Percentiles rank a stretch among this genome's conserved stretches.
phyloP scores from a whole-genome alignment of 2,329 filamentous ascomycete genomes.

The Epicoccum sorghinum region DNA sequence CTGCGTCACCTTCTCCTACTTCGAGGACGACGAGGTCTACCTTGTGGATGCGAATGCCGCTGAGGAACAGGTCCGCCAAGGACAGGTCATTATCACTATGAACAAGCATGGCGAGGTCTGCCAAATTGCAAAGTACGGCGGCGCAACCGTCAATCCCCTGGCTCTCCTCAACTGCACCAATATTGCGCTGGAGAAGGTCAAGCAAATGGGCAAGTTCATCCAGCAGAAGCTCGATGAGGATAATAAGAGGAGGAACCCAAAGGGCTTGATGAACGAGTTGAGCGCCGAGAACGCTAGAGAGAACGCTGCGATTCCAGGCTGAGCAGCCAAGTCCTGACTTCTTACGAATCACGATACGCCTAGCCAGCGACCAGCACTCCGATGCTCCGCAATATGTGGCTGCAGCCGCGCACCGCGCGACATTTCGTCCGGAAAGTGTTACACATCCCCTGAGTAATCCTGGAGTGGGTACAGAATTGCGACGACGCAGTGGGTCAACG shows the following conservation, averaged over 20 bases:
- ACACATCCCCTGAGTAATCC: background rate
- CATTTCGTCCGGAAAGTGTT: slow-evolving; percentile 26
- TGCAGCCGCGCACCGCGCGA: slow-evolving; percentile 5
- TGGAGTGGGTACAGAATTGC: background rate
- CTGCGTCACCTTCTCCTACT: slow-evolving; percentile 89
- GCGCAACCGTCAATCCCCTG: slow-evolving; percentile 79
- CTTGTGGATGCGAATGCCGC: slow-evolving; percentile 74
- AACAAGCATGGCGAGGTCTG: slow-evolving; percentile 91
- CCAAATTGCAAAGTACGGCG: slow-evolving; percentile 89
- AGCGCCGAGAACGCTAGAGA: slow-evolving; percentile 84
- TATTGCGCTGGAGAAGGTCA: slow-evolving; percentile 77
- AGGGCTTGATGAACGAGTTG: slow-evolving; percentile 78
- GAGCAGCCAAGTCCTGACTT: background rate
- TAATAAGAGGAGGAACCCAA: slow-evolving; percentile 75
- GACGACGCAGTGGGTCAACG: slow-evolving; percentile 6
- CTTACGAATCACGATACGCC: slow-evolving; percentile 24
- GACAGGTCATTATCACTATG: slow-evolving; percentile 79
- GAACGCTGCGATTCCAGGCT: slow-evolving; percentile 29
- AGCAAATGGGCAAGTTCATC: slow-evolving; percentile 77
- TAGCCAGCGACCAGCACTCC: slow-evolving; percentile 14
- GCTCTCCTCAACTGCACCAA: slow-evolving; percentile 77
- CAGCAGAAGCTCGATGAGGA: slow-evolving; percentile 78
- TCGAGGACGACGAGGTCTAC: slow-evolving; percentile 72
- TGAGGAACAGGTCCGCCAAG: slow-evolving; percentile 77
- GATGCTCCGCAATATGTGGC: slow-evolving; percentile 3